Evolutionary conservation across 257 asterid genomes (phyloP), one percentile per base, ranked within the genome.

Genomic region (Petunia axillaris): DNA sequence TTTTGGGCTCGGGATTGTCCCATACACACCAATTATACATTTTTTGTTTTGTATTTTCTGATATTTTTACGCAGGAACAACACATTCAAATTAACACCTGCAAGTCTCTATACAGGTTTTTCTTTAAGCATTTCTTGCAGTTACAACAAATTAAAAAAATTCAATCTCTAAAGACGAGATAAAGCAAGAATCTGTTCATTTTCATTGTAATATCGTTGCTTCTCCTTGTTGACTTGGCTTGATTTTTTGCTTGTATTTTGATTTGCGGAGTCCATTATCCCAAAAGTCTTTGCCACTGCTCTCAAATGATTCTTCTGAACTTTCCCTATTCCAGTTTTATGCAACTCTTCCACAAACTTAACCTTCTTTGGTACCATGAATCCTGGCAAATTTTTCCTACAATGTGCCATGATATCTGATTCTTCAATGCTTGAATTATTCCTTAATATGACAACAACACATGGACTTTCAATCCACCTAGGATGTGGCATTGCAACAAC

Each of bases 401-500:
- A 70, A 38, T 70, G 77, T 70, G 59, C 77, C 25, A 70, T 46
- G 6, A 70, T 25, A 0, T 70, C 59, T 0, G 59, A 10, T 46
- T 70, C 77, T 70, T 25, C 46, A 3, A 70, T 1, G 10, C 9
- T 10, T 0, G 59, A 46, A 10, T 25, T 15, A 16, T 25, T 5
- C 59, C 11, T 70, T 9, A 2, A 70, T 4, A 70, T 70, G 46
- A 70, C 57, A 11, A 71, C 46, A 6, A 60, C 77, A 11, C 77
- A 71, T 9, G 77, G 77, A 35, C 35, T 71, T 48, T 71, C 77
- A 0, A 98, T 98, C 98, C 98, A 95, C 78, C 35, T 86, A 0
- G 95, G 89, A 64, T 94, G 96, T 0, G 98, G 95, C 98, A 91
- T 93, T 37, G 98, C 98, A 82, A 93, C 98, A 79, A 93, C 98